Conservation (phyloP, 352 stramenopile genomes). For the Phytophthora nicotianae region DNA sequence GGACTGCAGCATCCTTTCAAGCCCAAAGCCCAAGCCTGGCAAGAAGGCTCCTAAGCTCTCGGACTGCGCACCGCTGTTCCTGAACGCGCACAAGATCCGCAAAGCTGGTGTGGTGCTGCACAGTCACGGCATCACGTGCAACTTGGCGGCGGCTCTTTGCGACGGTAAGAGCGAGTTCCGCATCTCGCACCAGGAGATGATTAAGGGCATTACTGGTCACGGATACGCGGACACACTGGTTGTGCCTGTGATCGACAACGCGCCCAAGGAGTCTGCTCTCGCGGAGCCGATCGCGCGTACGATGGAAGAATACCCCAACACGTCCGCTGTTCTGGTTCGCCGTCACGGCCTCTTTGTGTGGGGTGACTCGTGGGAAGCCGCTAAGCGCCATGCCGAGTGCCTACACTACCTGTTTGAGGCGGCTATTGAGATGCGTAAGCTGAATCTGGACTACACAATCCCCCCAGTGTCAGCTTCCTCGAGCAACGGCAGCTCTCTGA, state of each 20-base stretch:
- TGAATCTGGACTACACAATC: slow-evolving; percentile 76
- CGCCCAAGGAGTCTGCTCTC: slow-evolving; percentile 91
- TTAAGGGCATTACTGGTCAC: slow-evolving; percentile 95
- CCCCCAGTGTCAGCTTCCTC: slow-evolving; percentile 35
- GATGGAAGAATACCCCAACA: slow-evolving; percentile 86
- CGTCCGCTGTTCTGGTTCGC: slow-evolving; percentile 93
- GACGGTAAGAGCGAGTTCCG: slow-evolving; percentile 82
- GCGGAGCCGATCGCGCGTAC: slow-evolving; percentile 87
- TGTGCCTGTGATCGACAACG: slow-evolving; percentile 97
- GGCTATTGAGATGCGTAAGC: slow-evolving; percentile 90
- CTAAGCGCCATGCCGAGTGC: slow-evolving; percentile 96
- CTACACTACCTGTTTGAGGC: slow-evolving; percentile 97
- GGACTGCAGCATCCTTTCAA: slow-evolving; percentile 79
- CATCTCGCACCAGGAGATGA: slow-evolving; percentile 97
- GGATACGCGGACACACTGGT: slow-evolving; percentile 93
- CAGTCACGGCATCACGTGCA: slow-evolving; percentile 85
- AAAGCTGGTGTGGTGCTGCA: slow-evolving; percentile 77
- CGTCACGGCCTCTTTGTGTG: slow-evolving; percentile 97
- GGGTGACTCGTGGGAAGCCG: slow-evolving; percentile 95
- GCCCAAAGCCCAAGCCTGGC: slow-evolving; percentile 45
- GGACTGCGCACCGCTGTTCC: slow-evolving; percentile 95
- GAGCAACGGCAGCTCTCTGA: slow-evolving; percentile 63
- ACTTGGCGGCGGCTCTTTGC: slow-evolving; percentile 91
- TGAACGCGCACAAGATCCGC: slow-evolving; percentile 90
- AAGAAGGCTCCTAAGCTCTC: slow-evolving; percentile 82